Percentiles rank a stretch among this genome's conserved stretches.
These are phyloP conservation scores for Nidula microcarpa DNA, from an alignment of 768 basidiomycete species.

Conservation along the genomic window DNA sequence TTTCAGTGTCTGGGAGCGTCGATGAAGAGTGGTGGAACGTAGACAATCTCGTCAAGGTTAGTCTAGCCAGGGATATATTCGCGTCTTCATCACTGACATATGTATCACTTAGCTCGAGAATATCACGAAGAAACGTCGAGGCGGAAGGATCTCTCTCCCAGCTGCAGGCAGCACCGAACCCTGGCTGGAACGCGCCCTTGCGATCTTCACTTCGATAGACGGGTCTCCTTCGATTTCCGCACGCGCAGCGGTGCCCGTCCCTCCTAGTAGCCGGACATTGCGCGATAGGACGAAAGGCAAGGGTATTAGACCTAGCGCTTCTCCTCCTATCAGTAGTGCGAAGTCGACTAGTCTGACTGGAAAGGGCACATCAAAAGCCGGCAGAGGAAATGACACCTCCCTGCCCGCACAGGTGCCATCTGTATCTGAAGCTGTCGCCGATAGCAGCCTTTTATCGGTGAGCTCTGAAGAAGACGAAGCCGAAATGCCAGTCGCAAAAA, in stretches of 20 bases:
- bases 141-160: slow-evolving; percentile 40
- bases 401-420: background rate
- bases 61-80: slow-evolving; percentile 8
- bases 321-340: background rate
- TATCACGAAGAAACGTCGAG: slow-evolving; percentile 56
- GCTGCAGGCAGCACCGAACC: slow-evolving; percentile 28
- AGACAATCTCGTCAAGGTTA: slow-evolving; percentile 57
- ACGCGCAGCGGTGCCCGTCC: slow-evolving; percentile 15
- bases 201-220: slow-evolving; percentile 45
- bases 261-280: slow-evolving; percentile 41
- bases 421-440: background rate
- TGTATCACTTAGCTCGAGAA: slow-evolving; percentile 53
- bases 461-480: background rate
- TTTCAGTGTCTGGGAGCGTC: slow-evolving; percentile 21
- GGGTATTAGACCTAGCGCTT: slow-evolving; percentile 10
- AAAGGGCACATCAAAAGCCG: background rate
- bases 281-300: slow-evolving; percentile 51
- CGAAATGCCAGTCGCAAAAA: slow-evolving; percentile 11
- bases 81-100: background rate
- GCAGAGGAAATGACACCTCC: background rate
- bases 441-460: background rate
- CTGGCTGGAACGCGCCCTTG: slow-evolving; percentile 59
- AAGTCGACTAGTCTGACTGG: background rate
- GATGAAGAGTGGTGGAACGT: slow-evolving; percentile 63
- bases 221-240: slow-evolving; percentile 15